Percentiles rank a stretch among this genome's conserved stretches.
Conservation (phyloP, 441 rosid genomes). For the Isatis lusitanica region DNA sequence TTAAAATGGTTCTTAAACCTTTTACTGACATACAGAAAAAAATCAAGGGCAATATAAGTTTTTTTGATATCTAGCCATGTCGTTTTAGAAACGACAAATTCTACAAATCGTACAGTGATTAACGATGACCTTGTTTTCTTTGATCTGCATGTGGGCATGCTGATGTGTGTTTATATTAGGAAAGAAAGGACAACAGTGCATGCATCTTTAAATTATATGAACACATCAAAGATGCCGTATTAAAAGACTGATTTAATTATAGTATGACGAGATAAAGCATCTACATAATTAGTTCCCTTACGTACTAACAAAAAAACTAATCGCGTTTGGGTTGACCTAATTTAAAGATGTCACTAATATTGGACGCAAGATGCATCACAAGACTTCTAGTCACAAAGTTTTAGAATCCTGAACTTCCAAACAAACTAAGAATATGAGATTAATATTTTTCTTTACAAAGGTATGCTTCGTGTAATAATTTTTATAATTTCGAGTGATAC, state of each 20-base stretch:
- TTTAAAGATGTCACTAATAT: neutral
- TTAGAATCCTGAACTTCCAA: neutral
- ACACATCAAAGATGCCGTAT: neutral
- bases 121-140: neutral
- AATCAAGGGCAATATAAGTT: neutral
- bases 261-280: neutral
- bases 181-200: slow-evolving; percentile 3
- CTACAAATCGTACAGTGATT: neutral
- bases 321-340: neutral
- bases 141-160: neutral
- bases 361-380: neutral
- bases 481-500: neutral
- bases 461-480: neutral
- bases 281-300: neutral
- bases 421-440: neutral
- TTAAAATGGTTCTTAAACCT: neutral
- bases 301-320: neutral
- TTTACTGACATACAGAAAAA: neutral
- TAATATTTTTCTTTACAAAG: neutral
- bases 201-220: neutral
- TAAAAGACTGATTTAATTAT: neutral
- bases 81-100: neutral
- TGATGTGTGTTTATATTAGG: neutral
- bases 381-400: neutral
- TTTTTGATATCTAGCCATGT: neutral